These are phyloP conservation scores for Pyrenophora teres DNA, from an alignment of 2,329 filamentous ascomycete genomes.

Conservation along the genomic window DNA sequence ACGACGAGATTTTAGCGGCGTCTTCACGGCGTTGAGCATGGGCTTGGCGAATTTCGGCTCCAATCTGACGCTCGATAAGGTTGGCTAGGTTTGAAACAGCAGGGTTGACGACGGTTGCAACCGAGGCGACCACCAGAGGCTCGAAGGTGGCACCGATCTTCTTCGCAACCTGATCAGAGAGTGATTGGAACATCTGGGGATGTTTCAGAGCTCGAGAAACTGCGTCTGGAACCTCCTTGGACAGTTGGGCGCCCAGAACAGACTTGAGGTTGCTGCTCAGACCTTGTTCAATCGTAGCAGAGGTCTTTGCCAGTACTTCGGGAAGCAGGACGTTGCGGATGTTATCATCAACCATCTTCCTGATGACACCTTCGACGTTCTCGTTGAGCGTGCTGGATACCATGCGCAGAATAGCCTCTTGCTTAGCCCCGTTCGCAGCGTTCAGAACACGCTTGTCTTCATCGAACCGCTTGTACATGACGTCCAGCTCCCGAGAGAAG, in stretches of 20 bases:
- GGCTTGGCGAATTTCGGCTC: conserved; percentile 57
- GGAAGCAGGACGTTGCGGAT: conserved; percentile 79
- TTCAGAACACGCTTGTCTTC: conserved; percentile 71
- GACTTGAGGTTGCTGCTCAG: conserved; percentile 70
- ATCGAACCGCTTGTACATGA: conserved; percentile 65
- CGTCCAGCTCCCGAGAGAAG: conserved; percentile 56
- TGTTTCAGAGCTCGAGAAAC: conserved; percentile 72
- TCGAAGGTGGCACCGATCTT: conserved; percentile 72
- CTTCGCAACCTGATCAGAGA: conserved; percentile 73
- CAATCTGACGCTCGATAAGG: conserved; percentile 68
- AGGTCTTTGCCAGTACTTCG: conserved; percentile 68
- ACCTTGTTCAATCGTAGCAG: conserved; percentile 71
- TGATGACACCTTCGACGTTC: conserved; percentile 76
- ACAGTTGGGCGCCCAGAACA: conserved; percentile 67
- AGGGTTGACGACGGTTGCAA: conserved; percentile 60
- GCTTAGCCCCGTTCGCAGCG: conserved; percentile 66
- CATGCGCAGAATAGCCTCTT: conserved; percentile 70
- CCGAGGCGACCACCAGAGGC: conserved; percentile 64
- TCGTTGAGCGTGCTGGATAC: conserved; percentile 71
- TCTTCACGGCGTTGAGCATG: conserved; percentile 60
- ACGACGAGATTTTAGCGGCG: conserved; percentile 70
- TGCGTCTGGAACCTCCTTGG: conserved; percentile 74
- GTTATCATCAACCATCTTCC: conserved; percentile 74
- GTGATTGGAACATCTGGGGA: conserved; percentile 70
- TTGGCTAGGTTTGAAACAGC: conserved; percentile 69